phyloP scores from a whole-genome alignment of 2,329 filamentous ascomycete species.

The Aspergillus sp. region DNA sequence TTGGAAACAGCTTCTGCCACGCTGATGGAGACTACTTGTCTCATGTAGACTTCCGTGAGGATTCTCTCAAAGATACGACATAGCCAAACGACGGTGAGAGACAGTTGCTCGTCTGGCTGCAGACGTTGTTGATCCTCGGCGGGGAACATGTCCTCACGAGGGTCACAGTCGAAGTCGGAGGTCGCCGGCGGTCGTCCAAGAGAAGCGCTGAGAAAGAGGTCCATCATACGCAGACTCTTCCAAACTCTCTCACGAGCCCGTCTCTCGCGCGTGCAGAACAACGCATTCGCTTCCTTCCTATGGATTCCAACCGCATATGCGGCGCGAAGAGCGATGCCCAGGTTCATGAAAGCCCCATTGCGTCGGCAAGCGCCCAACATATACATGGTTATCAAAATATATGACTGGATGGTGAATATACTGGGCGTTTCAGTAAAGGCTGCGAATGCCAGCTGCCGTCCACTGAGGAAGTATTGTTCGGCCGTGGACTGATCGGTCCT shows the following conservation, averaged over 20 bases:
- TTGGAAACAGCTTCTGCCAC: constrained; percentile 43
- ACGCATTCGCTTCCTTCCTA: constrained; percentile 51
- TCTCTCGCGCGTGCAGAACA: constrained; percentile 45
- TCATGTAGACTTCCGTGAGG: constrained; percentile 44
- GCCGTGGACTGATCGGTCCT: constrained; percentile 41
- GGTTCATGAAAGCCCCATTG: constrained; percentile 54
- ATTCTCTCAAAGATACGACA: constrained; percentile 45
- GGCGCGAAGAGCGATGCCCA: constrained; percentile 52
- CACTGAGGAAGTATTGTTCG: constrained; percentile 49
- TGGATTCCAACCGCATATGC: constrained; percentile 55
- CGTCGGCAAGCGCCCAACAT: constrained; percentile 53
- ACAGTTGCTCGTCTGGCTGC: constrained; percentile 41
- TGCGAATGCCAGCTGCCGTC: constrained; percentile 44
- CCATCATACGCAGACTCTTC: constrained; percentile 53
- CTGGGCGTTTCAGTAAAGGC: constrained; percentile 51
- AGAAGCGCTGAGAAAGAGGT: constrained; percentile 52
- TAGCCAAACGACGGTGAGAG: constrained; percentile 47
- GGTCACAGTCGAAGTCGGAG: constrained; percentile 50
- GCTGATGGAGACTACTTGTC: constrained; percentile 42
- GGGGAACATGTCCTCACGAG: constrained; percentile 33
- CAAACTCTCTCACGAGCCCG: constrained; percentile 50
- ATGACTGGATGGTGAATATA: constrained; percentile 52
- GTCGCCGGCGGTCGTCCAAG: constrained; percentile 54
- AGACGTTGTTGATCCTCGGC: constrained; percentile 17
- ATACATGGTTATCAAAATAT: constrained; percentile 52